Evolutionary conservation across 192 early-diverging fungal genomes (phyloP), one percentile per base, ranked within the genome.

Genomic region (Borealophlyctis nickersoniae): DNA sequence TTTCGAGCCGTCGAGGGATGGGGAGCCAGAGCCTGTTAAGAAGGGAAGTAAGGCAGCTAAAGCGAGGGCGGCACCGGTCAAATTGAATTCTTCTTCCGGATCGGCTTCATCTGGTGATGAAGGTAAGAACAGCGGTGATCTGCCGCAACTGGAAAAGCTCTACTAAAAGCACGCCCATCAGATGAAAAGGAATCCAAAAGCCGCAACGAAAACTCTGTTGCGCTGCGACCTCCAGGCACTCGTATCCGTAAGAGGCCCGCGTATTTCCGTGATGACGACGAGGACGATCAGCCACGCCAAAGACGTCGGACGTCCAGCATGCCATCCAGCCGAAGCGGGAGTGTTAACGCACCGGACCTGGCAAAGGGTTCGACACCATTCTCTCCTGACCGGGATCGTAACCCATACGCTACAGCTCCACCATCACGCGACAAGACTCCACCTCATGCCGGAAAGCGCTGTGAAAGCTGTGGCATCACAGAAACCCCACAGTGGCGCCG

Each of bases 401-500:
- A 9, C 30, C 52, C 49, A 58, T 34, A 30, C 39, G n/a, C 57
- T 36, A 23, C 33, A 29, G 48, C 31, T 62, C 39, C 19, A 7
- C 39, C 39, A 45, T 45, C 39, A 7, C 39, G 39, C 39, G 39
- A 45, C 7, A 45, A 45, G 39, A 45, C 39, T 19, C 67, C 67
- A 22, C 67, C 67, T 14, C 60, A 69, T 49, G 67, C 67, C 34
- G 67, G 67, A 11, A 69, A 69, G 60, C 60, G 60, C 13, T 81
- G 79, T 66, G 63, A 77, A 51, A 59, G 65, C 34, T 97, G 95
- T 63, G 83, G 89, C 56, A 88, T 87, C 56, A 89, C 86, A 2
- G 89, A 92, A 65, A 95, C 93, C 0, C 93, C 93, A 29, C 92
- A 95, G 71, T 97, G 95, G 95, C 79, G 95, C 35, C 87, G 95